Conservation (phyloP, 2,329 filamentous ascomycete species). For the Coleophoma crateriformis region DNA sequence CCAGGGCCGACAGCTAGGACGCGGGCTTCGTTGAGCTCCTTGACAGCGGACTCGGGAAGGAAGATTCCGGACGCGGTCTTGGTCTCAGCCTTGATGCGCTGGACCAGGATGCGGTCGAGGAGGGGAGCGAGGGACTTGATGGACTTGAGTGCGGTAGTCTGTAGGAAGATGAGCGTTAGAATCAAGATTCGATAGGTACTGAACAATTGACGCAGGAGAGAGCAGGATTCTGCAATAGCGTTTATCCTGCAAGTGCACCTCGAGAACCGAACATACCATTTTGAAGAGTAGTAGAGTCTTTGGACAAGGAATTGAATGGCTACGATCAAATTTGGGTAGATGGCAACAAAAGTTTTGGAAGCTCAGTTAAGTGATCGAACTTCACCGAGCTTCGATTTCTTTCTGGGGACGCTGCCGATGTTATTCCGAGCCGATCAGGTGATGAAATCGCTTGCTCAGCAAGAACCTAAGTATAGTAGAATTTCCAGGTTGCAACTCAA, state of each 20-base stretch:
- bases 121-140: conserved; percentile 94
- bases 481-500: too few relatives aligned
- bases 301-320: too few relatives aligned
- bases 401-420: too few relatives aligned
- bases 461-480: too few relatives aligned
- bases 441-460: too few relatives aligned
- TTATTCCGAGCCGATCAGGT: too few relatives aligned
- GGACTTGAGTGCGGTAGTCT: conserved; percentile 78
- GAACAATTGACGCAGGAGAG: not conserved
- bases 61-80: conserved; percentile 98
- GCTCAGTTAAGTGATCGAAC: too few relatives aligned
- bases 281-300: conserved; percentile 2
- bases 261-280: conserved; percentile 12
- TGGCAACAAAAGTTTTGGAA: too few relatives aligned
- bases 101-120: conserved; percentile 95
- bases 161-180: conserved; percentile 1
- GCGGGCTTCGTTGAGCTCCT: conserved; percentile 97
- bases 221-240: too few relatives aligned
- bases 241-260: not conserved
- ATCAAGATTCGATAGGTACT: not conserved
- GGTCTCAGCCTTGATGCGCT: conserved; percentile 94
- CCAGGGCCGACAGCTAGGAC: conserved; percentile 94
- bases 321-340: too few relatives aligned
- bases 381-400: too few relatives aligned
- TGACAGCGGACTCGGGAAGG: conserved; percentile 92